Conservation (phyloP, 345 rosid species). For the Excoecaria cochinchinensis region DNA sequence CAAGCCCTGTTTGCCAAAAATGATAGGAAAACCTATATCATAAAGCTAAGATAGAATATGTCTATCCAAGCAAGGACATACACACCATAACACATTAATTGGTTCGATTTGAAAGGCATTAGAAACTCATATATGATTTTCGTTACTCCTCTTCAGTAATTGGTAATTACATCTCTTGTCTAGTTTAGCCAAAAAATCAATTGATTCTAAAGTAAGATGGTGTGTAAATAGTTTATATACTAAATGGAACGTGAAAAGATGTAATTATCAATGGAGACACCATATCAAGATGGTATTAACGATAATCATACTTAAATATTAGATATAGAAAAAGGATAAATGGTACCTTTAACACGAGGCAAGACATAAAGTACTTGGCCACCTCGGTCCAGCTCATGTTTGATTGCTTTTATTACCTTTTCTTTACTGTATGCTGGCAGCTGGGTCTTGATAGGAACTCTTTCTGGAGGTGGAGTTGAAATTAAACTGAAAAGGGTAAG, state of each 20-base stretch:
- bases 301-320: background rate
- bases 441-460: slow-evolving; percentile 91
- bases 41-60: slow-evolving; percentile 13
- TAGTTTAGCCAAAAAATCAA: background rate
- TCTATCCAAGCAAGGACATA: background rate
- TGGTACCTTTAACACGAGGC: slow-evolving; percentile 88
- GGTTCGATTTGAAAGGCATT: background rate
- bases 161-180: background rate
- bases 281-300: background rate
- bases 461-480: slow-evolving; percentile 95
- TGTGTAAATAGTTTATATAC: background rate
- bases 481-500: slow-evolving; percentile 60
- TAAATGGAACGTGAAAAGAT: background rate
- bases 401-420: slow-evolving; percentile 66
- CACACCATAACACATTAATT: background rate
- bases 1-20: slow-evolving; percentile 65
- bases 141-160: background rate
- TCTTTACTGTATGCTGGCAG: slow-evolving; percentile 65
- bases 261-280: background rate
- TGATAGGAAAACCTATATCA: slow-evolving; percentile 3
- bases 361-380: slow-evolving; percentile 95
- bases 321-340: background rate
- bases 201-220: background rate
- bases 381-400: slow-evolving; percentile 76
- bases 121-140: background rate